Evolutionary conservation across 202 grass and related monocot species (phyloP), one percentile per base, ranked within the genome.

Genomic region (Dendrocalamus latiflorus): DNA sequence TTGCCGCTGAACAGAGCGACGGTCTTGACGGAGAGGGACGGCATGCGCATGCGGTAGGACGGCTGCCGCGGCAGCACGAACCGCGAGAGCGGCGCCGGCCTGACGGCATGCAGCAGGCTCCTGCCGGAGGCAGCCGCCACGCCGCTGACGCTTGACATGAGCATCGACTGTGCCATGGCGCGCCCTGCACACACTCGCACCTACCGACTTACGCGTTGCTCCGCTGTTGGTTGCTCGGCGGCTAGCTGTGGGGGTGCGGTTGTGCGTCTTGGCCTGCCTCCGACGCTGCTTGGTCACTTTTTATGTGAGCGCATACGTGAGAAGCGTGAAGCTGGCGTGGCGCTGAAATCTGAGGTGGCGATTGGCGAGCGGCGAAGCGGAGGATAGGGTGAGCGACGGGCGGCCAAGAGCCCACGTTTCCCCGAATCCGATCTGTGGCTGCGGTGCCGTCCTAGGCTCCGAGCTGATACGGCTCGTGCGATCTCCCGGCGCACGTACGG

Each of bases 161-260:
- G 86, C 94, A 93, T 91, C 77, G 91, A 93, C 90, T 84, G 89
- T 28, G 89, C 94, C 94, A 97, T 97, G 47, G 72, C 81, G 13
- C 39, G 41, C 61, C 7, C 7, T 57, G 65, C n/a, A n/a, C n/a
- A n/a, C n/a, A 3, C 70, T 71, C 70, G 1, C 72, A 6, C 56
- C 44, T 5, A 4, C 39, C 12, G 3, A 56, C 25, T 26, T 51
- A 8, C 49, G 16, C 7, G 49, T 2, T 18, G 20, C 25, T 39
- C 26, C n/a, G n/a, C n/a, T n/a, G n/a, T n/a, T n/a, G n/a, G n/a
- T n/a, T n/a, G n/a, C n/a, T n/a, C 12, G n/a, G 22, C 30, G 4
- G 57, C 18, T 60, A 41, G 13, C 33, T 53, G 49, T 74, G 70
- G 70, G 39, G 39, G 49, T 68, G 70, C 60, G 41, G 34, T 20